These are phyloP conservation scores for Pleurotus djamor DNA, from an alignment of 768 basidiomycete species.

Conservation along the genomic window DNA sequence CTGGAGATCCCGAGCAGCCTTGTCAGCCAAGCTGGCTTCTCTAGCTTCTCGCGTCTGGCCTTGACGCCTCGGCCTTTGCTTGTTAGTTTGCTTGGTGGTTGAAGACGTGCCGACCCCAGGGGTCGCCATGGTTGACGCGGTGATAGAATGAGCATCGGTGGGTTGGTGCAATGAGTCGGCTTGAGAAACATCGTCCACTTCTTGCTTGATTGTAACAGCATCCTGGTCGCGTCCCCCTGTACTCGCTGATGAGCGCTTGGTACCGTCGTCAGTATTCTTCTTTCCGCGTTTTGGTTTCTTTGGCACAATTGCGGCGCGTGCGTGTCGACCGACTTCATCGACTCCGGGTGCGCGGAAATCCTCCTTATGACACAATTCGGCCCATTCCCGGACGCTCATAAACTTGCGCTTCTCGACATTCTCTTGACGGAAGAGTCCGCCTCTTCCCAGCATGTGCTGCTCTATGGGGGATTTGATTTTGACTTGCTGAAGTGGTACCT, in stretches of 20 bases:
- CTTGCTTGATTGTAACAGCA: conserved; percentile 42
- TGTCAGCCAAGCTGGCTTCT: conserved; percentile 48
- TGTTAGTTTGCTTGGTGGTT: conserved; percentile 20
- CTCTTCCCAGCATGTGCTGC: conserved; percentile 86
- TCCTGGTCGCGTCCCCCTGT: conserved; percentile 33
- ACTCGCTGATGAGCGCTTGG: conserved; percentile 30
- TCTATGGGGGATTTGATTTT: conserved; percentile 91
- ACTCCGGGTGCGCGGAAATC: conserved; percentile 75
- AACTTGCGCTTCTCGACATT: conserved; percentile 86
- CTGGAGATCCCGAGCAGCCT: conserved; percentile 37
- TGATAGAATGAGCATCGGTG: not conserved
- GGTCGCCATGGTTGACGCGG: conserved; percentile 8
- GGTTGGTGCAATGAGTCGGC: not conserved
- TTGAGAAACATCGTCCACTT: conserved; percentile 36
- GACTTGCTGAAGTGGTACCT: conserved; percentile 66
- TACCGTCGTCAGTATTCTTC: conserved; percentile 33
- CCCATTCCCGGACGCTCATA: conserved; percentile 89
- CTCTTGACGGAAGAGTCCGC: conserved; percentile 85
- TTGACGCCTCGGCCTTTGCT: conserved; percentile 29
- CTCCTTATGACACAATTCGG: conserved; percentile 68
- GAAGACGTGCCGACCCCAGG: conserved; percentile 13
- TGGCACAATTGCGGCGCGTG: conserved; percentile 27
- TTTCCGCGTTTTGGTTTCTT: conserved; percentile 35
- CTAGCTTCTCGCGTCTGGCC: conserved; percentile 45
- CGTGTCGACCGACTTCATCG: conserved; percentile 61